Base-by-base conservation (phyloP, 73 alveolate species). In the Paramecium pentaurelia region DNA sequence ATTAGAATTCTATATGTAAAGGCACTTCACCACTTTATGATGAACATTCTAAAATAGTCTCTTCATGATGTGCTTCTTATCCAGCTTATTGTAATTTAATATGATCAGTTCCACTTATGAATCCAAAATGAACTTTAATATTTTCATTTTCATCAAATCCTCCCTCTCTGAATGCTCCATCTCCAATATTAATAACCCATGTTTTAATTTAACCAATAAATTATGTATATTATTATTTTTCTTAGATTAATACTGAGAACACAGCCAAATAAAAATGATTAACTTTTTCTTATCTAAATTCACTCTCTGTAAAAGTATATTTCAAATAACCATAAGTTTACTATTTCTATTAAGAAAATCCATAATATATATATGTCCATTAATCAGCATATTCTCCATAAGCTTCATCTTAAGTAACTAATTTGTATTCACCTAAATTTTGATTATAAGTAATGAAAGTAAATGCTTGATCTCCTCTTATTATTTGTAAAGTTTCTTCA, bases 41-140 rank as follows among this genome's bases (percentile, higher is more conserved):
- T 42, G 77, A 44, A 45, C 91, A 45, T 45, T 80, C 91, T 45
- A 80, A 27, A 10, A 80, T 49, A 3, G 47, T 80, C 58, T 80
- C 91, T 80, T 80, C 91, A 42, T 80, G 71, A 80, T 80, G 91
- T 80, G 87, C 87, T 37, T 80, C 91, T 44, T 80, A 18, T 45
- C 71, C 75, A 27, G 91, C 91, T 47, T 80, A 42, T 80, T 80
- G 27, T 80, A 80, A 80, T 45, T 80, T 80, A 6, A 80, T 45
- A 49, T 80, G 91, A 80, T 80, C 91, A 1, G 71, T 42, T n/a
- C 91, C 91, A 22, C 64, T 28, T 2, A 80, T 44, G 22, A 44
- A 80, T 80, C 91, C 91, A 14, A 80, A 80, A 42, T 42, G 71
- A n/a, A 80, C 91, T 80, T 80, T 80, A 5, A 80, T 49, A 80